A percentile compares a stretch with the other conserved stretches of the same genome.
These are phyloP conservation scores for Aspergillus sclerotialis DNA, from an alignment of 2,329 filamentous ascomycete genomes.

Conservation along the genomic window DNA sequence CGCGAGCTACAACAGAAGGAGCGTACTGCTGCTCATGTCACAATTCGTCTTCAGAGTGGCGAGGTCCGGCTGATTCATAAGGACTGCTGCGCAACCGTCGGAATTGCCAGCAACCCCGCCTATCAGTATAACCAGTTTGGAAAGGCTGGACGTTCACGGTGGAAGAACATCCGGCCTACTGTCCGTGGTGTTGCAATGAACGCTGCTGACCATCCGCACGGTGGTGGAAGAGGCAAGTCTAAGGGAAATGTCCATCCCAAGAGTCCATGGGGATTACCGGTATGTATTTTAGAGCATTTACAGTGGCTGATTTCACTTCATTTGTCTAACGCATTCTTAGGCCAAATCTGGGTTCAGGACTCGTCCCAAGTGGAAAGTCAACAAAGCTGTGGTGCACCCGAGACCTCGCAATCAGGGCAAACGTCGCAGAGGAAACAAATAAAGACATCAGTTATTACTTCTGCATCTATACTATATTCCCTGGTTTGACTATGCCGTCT, in stretches of 20 bases:
- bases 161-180: constrained; percentile 89
- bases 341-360: constrained; percentile 72
- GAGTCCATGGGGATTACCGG: constrained; percentile 92
- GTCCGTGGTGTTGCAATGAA: constrained; percentile 99
- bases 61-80: constrained; percentile 85
- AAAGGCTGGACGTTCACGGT: constrained; percentile 88
- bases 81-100: constrained; percentile 90
- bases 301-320: constrained; percentile 4
- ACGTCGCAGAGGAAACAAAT: constrained; percentile 61
- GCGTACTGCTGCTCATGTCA: constrained; percentile 70
- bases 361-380: constrained; percentile 76
- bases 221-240: constrained; percentile 97
- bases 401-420: constrained; percentile 87
- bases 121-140: constrained; percentile 86
- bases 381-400: constrained; percentile 82
- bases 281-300: constrained; percentile 47
- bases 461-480: constrained; percentile 3
- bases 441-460: constrained; percentile 9
- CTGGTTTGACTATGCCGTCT: constrained; percentile 1
- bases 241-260: constrained; percentile 96
- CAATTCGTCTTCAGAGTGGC: constrained; percentile 81
- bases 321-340: constrained; percentile 23
- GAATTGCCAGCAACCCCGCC: constrained; percentile 87
- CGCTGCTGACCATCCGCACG: constrained; percentile 95
- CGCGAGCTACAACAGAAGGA: constrained; percentile 37